These are phyloP conservation scores for Vanderwaltozyma tropicalis DNA, from an alignment of 805 yeast species.

Conservation along the genomic window DNA sequence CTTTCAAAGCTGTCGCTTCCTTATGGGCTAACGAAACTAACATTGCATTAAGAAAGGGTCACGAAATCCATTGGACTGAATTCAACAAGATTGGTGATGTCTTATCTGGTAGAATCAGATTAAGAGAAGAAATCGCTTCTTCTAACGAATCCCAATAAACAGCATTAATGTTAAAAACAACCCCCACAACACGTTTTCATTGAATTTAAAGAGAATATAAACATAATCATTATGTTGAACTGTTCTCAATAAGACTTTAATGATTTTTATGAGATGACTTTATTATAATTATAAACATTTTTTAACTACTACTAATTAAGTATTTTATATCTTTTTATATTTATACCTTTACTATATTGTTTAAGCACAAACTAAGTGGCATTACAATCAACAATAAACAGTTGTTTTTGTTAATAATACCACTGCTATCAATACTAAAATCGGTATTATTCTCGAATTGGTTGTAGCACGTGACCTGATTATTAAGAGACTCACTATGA, in stretches of 20 bases:
- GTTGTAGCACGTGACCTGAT: too few species aligned
- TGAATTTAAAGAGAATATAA: background rate
- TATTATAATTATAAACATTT: background rate
- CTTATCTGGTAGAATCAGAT: slow-evolving; percentile 56
- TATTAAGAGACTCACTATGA: too few species aligned
- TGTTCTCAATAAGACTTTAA: background rate
- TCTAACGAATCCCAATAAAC: slow-evolving; percentile 1
- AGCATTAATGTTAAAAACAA: background rate
- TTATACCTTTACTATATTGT: too few species aligned
- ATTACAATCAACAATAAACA: too few species aligned
- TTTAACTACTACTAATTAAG: background rate
- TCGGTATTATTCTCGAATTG: too few species aligned
- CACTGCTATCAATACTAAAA: too few species aligned
- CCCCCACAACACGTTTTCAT: background rate
- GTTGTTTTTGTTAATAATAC: too few species aligned
- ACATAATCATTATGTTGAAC: background rate
- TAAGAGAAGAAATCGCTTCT: slow-evolving; percentile 34
- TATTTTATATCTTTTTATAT: too few species aligned
- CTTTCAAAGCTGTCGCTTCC: slow-evolving; percentile 44
- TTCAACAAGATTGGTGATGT: slow-evolving; percentile 52
- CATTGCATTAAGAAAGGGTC: slow-evolving; percentile 53
- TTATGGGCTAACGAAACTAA: slow-evolving; percentile 56
- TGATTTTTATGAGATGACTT: slow-evolving; percentile 1
- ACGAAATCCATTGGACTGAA: slow-evolving; percentile 56
- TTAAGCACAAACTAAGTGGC: too few species aligned